Percentiles rank a stretch among this genome's conserved stretches.
Conservation (phyloP, 805 yeast genomes). For the Saccharomycopsis capsularis region DNA sequence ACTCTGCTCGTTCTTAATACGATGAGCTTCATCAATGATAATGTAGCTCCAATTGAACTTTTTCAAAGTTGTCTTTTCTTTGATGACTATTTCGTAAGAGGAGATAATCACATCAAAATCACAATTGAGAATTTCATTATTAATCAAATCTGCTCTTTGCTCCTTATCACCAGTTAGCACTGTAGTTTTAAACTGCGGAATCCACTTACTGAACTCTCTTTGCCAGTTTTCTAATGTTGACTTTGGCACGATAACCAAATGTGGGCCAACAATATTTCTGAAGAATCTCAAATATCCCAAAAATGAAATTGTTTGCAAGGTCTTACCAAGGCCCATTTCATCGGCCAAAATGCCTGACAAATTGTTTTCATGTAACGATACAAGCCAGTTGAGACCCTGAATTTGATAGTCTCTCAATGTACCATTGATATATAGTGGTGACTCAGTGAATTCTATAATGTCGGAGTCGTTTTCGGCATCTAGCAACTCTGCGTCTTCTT, state of each 20-base stretch:
- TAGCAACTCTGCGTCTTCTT: conserved; percentile 70
- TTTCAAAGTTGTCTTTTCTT: conserved; percentile 59
- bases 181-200: conserved; percentile 67
- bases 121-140: conserved; percentile 43
- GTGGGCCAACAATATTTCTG: conserved; percentile 60
- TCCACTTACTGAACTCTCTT: conserved; percentile 71
- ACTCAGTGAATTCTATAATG: conserved; percentile 70
- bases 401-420: conserved; percentile 64
- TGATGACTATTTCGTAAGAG: conserved; percentile 70
- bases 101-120: conserved; percentile 68
- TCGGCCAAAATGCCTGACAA: conserved; percentile 75
- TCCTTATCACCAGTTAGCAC: conserved; percentile 72
- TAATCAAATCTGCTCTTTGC: conserved; percentile 49
- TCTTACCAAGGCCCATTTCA: conserved; percentile 83
- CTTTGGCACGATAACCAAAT: conserved; percentile 69
- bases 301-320: conserved; percentile 71
- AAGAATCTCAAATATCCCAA: conserved; percentile 64
- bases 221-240: conserved; percentile 78
- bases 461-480: conserved; percentile 25
- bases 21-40: conserved; percentile 76
- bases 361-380: conserved; percentile 58
- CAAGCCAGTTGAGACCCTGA: conserved; percentile 76
- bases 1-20: conserved; percentile 73
- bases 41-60: conserved; percentile 74
- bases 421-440: conserved; percentile 71